Percentiles rank a stretch among this genome's conserved stretches.
Evolutionary conservation across 352 stramenopile species (phyloP).

Genomic region (Aphanomyces invadans): DNA sequence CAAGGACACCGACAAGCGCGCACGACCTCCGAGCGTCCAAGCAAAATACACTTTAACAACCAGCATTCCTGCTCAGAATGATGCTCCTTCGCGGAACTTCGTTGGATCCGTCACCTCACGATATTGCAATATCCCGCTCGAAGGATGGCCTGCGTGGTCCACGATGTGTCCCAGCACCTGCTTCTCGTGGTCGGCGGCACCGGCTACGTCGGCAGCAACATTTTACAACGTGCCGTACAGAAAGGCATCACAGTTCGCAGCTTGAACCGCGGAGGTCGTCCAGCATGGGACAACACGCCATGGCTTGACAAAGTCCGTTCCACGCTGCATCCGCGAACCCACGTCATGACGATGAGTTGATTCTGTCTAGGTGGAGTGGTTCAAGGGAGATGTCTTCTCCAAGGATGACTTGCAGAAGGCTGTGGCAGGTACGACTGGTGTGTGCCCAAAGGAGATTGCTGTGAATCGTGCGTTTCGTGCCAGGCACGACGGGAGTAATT

Average conservation of each 20-base stretch:
- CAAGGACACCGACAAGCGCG: too few species aligned
- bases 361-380: slow-evolving; percentile 69
- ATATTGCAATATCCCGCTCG: background rate
- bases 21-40: too few species aligned
- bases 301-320: slow-evolving; percentile 51
- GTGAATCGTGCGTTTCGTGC: background rate
- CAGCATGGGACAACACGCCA: slow-evolving; percentile 61
- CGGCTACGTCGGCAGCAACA: slow-evolving; percentile 87
- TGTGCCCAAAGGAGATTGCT: background rate
- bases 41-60: too few species aligned
- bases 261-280: slow-evolving; percentile 77
- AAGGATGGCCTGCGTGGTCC: background rate
- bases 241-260: slow-evolving; percentile 83
- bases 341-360: slow-evolving; percentile 18
- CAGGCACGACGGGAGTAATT: slow-evolving; percentile 69
- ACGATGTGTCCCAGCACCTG: slow-evolving; percentile 52
- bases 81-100: background rate
- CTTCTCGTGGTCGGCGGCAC: slow-evolving; percentile 84
- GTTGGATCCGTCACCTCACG: background rate
- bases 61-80: background rate
- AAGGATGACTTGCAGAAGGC: slow-evolving; percentile 48
- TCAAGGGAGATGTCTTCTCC: slow-evolving; percentile 80
- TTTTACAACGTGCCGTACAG: slow-evolving; percentile 78
- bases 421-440: slow-evolving; percentile 31
- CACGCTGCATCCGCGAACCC: background rate